Evolutionary conservation across 805 yeast species (phyloP).

Genomic region (Torulaspora quercuum): DNA sequence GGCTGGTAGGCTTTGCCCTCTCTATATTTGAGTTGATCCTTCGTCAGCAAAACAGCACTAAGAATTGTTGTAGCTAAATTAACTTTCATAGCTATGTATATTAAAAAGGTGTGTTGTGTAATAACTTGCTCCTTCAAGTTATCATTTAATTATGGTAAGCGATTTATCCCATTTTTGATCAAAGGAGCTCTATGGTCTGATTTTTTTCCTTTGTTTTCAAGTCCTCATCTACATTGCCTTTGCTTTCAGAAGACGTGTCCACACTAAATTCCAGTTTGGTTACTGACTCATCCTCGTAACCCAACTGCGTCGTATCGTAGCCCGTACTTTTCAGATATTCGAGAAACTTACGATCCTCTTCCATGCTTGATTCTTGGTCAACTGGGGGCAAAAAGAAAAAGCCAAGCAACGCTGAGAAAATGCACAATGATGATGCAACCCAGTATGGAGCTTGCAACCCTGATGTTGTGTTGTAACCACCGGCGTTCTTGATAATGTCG

Average conservation of each 20-base stretch:
- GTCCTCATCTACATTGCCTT: too few species aligned
- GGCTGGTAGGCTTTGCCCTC: neutral
- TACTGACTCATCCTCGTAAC: slow-evolving; percentile 15
- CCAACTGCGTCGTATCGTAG: slow-evolving; percentile 63
- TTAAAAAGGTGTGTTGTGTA: too few species aligned
- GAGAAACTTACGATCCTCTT: slow-evolving; percentile 71
- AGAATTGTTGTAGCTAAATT: too few species aligned
- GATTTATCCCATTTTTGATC: too few species aligned
- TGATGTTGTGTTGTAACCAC: slow-evolving; percentile 47
- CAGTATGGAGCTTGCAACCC: slow-evolving; percentile 79
- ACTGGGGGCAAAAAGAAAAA: slow-evolving; percentile 73
- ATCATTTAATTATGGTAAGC: too few species aligned
- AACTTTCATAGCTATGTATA: too few species aligned
- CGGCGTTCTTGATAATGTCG: slow-evolving; percentile 57
- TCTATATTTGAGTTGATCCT: too few species aligned
- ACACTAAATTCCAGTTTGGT: slow-evolving; percentile 2
- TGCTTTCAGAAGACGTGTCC: slow-evolving; percentile 2
- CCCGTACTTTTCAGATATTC: slow-evolving; percentile 65
- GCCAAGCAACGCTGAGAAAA: slow-evolving; percentile 66
- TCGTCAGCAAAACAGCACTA: too few species aligned
- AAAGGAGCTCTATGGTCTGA: slow-evolving; percentile 9
- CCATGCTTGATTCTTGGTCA: slow-evolving; percentile 75
- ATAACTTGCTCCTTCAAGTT: too few species aligned
- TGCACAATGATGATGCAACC: slow-evolving; percentile 72
- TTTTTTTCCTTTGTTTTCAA: slow-evolving; percentile 6